Percentiles rank a stretch among this genome's conserved stretches.
Evolutionary conservation across 1,284 basidiomycete species (phyloP).

Genomic region (Cyathus olla): DNA sequence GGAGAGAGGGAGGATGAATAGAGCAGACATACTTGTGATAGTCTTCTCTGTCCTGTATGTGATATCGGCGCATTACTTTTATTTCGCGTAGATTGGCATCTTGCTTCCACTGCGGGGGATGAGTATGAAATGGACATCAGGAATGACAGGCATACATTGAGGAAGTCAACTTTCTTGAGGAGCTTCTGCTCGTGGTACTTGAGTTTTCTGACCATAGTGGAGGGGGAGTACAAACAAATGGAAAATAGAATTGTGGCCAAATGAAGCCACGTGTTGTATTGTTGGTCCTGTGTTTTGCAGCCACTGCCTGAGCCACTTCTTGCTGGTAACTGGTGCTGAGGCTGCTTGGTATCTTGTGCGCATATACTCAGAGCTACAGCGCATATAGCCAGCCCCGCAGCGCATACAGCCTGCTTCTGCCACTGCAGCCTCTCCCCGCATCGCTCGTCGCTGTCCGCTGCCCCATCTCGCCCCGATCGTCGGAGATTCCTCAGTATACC

Average conservation of each 20-base stretch:
- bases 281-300: conserved; percentile 19
- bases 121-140: conserved; percentile 4
- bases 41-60: conserved; percentile 95
- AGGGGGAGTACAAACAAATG: not conserved
- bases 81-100: conserved; percentile 94
- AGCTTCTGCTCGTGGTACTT: conserved; percentile 96
- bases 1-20: conserved; percentile 2
- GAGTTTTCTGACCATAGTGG: conserved; percentile 82
- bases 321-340: too few relatives aligned
- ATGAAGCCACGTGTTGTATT: conserved; percentile 1
- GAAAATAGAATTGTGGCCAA: too few relatives aligned
- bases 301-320: too few relatives aligned
- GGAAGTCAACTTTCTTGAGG: conserved; percentile 95
- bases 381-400: too few relatives aligned
- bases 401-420: too few relatives aligned
- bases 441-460: not conserved
- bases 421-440: conserved; percentile 6
- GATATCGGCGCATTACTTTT: conserved; percentile 96
- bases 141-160: conserved; percentile 70
- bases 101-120: conserved; percentile 89
- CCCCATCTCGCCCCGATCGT: conserved; percentile 16
- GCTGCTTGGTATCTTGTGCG: too few relatives aligned
- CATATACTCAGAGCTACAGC: too few relatives aligned
- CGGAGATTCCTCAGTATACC: conserved; percentile 18
- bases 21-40: conserved; percentile 83